Conservation (phyloP, 352 stramenopile species). For the Phytophthora hybrid region DNA sequence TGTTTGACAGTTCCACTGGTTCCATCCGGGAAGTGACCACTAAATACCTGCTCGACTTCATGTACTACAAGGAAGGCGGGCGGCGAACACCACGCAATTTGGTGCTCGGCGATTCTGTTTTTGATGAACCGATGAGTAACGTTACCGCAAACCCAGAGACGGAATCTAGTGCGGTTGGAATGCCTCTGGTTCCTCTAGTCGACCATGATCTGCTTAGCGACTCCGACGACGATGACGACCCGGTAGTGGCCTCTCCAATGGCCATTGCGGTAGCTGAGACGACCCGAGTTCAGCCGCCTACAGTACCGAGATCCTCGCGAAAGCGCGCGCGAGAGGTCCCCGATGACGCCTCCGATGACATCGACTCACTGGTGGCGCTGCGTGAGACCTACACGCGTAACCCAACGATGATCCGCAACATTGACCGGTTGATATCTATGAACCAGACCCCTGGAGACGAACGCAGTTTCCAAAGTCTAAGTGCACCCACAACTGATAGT, state of each 20-base stretch:
- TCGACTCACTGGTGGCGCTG: neutral
- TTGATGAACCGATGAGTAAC: neutral
- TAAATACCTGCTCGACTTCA: conserved; percentile 6
- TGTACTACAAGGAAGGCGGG: conserved; percentile 4
- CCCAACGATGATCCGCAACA: conserved; percentile 5
- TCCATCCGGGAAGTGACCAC: neutral
- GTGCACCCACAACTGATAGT: neutral
- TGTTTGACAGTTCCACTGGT: neutral
- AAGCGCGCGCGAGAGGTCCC: neutral
- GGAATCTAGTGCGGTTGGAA: neutral
- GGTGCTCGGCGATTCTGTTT: neutral
- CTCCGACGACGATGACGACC: neutral
- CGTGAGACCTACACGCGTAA: neutral
- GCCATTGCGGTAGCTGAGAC: too few relatives aligned
- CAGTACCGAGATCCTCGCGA: neutral
- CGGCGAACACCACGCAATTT: neutral
- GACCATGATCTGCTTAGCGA: neutral
- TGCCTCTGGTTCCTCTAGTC: neutral
- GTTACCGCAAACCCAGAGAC: neutral
- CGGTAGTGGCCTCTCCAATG: too few relatives aligned
- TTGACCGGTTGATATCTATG: conserved; percentile 4
- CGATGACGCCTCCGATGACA: neutral
- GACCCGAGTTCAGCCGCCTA: too few relatives aligned
- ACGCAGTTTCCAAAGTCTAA: too few relatives aligned
- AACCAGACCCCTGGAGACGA: too few relatives aligned